These are phyloP conservation scores for Datisca glomerata DNA, from an alignment of 306 rosid species.

Conservation along the genomic window DNA sequence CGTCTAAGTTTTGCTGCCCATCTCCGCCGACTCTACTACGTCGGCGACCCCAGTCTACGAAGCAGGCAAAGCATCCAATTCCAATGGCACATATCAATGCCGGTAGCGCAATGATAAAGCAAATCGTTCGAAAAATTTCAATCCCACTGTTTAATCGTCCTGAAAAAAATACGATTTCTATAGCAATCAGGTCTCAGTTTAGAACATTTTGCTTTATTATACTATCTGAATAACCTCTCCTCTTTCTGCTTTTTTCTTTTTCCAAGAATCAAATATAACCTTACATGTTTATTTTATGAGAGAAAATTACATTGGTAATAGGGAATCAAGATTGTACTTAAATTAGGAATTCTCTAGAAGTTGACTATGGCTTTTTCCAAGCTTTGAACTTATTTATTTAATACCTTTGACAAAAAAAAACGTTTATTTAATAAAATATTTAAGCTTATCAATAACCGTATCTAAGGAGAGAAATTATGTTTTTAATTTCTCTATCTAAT, in stretches of 20 bases:
- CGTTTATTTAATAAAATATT: not conserved
- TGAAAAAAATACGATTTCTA: conserved; percentile 25
- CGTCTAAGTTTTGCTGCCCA: conserved; percentile 1
- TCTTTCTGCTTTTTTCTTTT: too few relatives aligned
- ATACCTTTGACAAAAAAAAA: not conserved
- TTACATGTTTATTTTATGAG: too few relatives aligned
- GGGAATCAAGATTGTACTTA: too few relatives aligned
- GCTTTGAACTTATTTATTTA: too few relatives aligned
- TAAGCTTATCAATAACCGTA: not conserved
- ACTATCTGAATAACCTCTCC: too few relatives aligned
- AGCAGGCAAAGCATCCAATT: conserved; percentile 30
- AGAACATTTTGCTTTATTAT: too few relatives aligned
- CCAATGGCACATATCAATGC: conserved; percentile 23
- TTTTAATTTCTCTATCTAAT: conserved; percentile 3
- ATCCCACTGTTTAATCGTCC: conserved; percentile 11
- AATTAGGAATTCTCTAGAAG: too few relatives aligned
- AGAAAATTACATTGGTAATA: too few relatives aligned
- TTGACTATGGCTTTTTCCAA: too few relatives aligned
- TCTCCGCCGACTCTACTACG: conserved; percentile 9
- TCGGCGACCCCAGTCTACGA: conserved; percentile 11
- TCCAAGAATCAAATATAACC: too few relatives aligned
- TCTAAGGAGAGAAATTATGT: not conserved
- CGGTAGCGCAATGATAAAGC: conserved; percentile 36
- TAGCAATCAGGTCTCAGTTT: not conserved
- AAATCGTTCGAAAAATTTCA: conserved; percentile 28